Base-by-base conservation (phyloP, 495 filamentous ascomycete genomes). In the Patellaria atrata region DNA sequence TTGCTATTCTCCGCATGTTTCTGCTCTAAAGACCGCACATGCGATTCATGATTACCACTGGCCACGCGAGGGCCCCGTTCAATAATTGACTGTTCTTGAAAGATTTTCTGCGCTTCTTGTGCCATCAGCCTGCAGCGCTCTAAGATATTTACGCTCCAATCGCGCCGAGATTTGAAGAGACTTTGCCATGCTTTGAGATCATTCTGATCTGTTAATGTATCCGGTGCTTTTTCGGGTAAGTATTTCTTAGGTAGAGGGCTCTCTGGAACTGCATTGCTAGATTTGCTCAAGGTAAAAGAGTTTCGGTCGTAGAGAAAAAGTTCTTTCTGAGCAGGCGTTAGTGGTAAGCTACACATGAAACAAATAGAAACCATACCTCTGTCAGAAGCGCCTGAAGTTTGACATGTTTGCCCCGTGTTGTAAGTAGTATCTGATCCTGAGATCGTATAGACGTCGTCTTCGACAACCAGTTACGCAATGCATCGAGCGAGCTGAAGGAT, bases 261-360 rank as follows among this genome's bases (percentile, higher is more conserved):
- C 62, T 45, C 57, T 38, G 28, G 52, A 31, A 29, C 57, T 47
- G 12, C 54, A 58, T 44, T 21, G 50, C 50, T 27, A 56, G 43
- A 28, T 61, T 57, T 22, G 61, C 57, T 12, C 13, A 61, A 45
- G 12, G 70, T 60, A 30, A 64, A 51, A 47, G 74, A 70, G 43
- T 75, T 71, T 34, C 75, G 70, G 55, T 89, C 80, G 53, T 87
- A 94, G 22, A 93, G 70, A 47, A 81, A 91, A 40, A 94, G 74
- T 52, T 93, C 83, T 38, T 69, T 78, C 80, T 92, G 41, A 17
- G 22, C 19, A 8, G 17, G 44, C 24, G 29, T 36, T 19, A 21
- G 20, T n/a, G 29, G 24, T 14, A 41, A 28, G 10, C 15, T 23
- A 10, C 24, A 20, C 21, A 37, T 18, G 17, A 43, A 39, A 26